Base-by-base conservation (phyloP, 2,329 filamentous ascomycete species). In the Clonostachys solani region DNA sequence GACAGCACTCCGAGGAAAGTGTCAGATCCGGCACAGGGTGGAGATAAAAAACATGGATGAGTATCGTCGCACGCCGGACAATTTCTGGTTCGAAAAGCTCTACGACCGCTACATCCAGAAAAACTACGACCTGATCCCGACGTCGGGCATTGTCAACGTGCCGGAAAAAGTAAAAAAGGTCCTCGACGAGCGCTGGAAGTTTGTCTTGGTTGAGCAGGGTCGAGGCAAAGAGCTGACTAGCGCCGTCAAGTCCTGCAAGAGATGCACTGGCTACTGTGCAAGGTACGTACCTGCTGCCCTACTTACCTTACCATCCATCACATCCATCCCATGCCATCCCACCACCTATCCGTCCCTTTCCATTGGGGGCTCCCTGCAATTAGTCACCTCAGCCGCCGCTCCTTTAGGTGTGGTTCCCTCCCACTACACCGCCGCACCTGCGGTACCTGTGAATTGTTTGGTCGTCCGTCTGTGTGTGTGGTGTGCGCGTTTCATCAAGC, bases 81-180 rank as follows among this genome's bases (percentile, higher is more conserved):
- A 80, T 56, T 99, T 99, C 66, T 99, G 92, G 88, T 99, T 89
- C 65, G 92, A 96, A 60, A 95, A 96, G 64, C 82, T 97, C 58
- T 97, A 95, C 67, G 94, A 99, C 71, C 88, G 94, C 49, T 99
- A 97, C 71, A 97, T 99, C 54, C 91, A 96, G 63, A 92, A 95
- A 53, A 92, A 92, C 68, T 97, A 97, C 76, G 94, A 99, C 60
- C 88, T 96, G 47, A 92, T 99, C 51, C 92, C 94, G 2, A 95
- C 92, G 13, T 82, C 80, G 50, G 84, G 88, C 60, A 94, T 99
- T 60, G 92, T 97, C 72, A 99, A 99, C 63, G 94, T 99, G 43
- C 94, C 94, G 6, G 86, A 87, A 56, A 89, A 87, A 62, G 92
- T 99, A 61, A 97, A 97, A 69, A 95, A 89, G 67, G 92, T 96